Evolutionary conservation across 768 basidiomycete genomes (phyloP).

Genomic region (Tylopilus subfusipes): DNA sequence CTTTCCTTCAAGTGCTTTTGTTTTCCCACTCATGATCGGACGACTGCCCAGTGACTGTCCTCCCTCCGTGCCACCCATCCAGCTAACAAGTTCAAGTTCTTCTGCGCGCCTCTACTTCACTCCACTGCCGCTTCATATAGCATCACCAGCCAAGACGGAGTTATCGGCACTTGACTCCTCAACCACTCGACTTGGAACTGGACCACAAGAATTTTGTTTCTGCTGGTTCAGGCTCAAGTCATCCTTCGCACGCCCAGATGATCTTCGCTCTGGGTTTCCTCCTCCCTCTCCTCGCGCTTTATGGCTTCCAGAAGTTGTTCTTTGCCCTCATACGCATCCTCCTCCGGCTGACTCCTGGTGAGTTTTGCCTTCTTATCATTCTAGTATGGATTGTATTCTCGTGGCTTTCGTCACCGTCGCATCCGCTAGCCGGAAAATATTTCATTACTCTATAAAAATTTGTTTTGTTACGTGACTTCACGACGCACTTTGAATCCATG

Average conservation of each 20-base stretch:
- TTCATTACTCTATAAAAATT: neutral
- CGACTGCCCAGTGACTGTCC: neutral
- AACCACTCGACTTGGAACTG: neutral
- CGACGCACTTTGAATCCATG: neutral
- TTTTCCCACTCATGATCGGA: neutral
- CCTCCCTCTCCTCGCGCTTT: slow-evolving; percentile 19
- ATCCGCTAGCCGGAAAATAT: neutral
- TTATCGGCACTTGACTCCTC: neutral
- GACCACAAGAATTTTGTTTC: neutral
- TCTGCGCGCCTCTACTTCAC: neutral
- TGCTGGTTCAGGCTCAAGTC: neutral
- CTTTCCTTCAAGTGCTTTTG: neutral
- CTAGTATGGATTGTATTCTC: neutral
- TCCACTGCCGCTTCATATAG: neutral
- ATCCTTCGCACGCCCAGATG: slow-evolving; percentile 9
- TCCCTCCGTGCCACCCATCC: neutral
- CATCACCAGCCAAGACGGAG: neutral
- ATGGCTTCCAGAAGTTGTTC: slow-evolving; percentile 15
- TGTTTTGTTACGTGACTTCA: neutral
- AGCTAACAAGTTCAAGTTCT: neutral
- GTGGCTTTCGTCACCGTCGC: neutral
- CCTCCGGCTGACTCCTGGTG: slow-evolving; percentile 6
- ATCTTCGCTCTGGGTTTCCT: slow-evolving; percentile 24
- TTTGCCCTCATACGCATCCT: slow-evolving; percentile 3
- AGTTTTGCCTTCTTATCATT: neutral